phyloP scores from a whole-genome alignment of 2,329 filamentous ascomycete species.

The Xylariaceae sp. region DNA sequence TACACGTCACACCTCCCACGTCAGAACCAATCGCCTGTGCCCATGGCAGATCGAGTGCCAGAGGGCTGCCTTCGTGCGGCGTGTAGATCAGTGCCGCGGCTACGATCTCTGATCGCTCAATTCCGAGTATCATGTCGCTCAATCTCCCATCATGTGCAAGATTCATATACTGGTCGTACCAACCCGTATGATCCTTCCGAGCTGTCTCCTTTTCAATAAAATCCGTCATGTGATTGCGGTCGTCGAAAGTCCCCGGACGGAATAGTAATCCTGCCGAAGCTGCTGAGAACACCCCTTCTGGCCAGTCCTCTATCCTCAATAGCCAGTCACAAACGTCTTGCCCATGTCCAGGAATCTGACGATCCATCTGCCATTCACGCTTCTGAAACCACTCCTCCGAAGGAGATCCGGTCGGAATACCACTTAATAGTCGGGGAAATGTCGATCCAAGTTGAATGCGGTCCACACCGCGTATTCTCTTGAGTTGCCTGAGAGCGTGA shows the following conservation, averaged over 20 bases:
- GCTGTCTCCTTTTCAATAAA: constrained; percentile 46
- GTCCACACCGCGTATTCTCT: constrained; percentile 46
- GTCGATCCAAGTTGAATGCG: constrained; percentile 54
- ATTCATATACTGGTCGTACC: constrained; percentile 56
- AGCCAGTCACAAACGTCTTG: constrained; percentile 51
- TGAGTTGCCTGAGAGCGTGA: constrained; percentile 45
- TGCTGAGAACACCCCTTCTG: constrained; percentile 32
- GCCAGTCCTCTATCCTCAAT: constrained; percentile 47
- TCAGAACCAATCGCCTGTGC: constrained; percentile 43
- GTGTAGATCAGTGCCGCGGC: constrained; percentile 52
- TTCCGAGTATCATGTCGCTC: constrained; percentile 49
- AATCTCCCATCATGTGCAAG: constrained; percentile 44
- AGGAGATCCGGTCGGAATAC: constrained; percentile 40
- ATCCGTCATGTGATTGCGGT: constrained; percentile 43
- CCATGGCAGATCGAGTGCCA: constrained; percentile 52
- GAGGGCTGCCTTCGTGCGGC: constrained; percentile 40
- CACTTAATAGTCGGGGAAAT: constrained; percentile 55
- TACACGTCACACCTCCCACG: constrained; percentile 57
- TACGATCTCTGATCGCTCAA: constrained; percentile 45
- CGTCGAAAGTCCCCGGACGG: constrained; percentile 39
- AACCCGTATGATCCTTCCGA: constrained; percentile 46
- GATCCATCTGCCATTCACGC: constrained; percentile 49
- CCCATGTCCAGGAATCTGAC: constrained; percentile 40
- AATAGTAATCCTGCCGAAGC: constrained; percentile 37
- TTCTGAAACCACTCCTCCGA: constrained; percentile 49